Evolutionary conservation across 495 filamentous ascomycete genomes (phyloP).

Genomic region (Penicillium simplicissimum): DNA sequence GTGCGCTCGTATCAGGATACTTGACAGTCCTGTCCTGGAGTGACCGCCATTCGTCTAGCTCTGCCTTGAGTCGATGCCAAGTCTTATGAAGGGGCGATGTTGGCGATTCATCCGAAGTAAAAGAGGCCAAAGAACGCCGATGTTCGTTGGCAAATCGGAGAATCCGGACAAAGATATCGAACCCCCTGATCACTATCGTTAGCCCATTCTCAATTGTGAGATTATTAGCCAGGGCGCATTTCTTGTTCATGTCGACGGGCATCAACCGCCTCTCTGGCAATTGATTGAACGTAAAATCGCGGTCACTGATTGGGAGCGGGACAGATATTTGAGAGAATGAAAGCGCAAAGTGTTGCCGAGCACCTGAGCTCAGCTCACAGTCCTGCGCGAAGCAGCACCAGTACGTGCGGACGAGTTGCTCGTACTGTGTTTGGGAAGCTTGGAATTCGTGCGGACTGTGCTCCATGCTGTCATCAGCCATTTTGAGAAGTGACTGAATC

Average conservation of each 20-base stretch:
- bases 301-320: constrained; percentile 44
- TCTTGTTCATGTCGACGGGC: constrained; percentile 38
- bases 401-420: constrained; percentile 48
- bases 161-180: constrained; percentile 48
- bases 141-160: constrained; percentile 48
- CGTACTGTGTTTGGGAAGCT: constrained; percentile 43
- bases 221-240: constrained; percentile 18
- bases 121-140: constrained; percentile 33
- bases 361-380: constrained; percentile 47
- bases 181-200: constrained; percentile 44
- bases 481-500: constrained; percentile 48
- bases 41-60: constrained; percentile 46
- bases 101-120: constrained; percentile 14
- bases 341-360: constrained; percentile 46
- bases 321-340: constrained; percentile 48
- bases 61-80: constrained; percentile 38
- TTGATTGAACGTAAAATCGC: constrained; percentile 43
- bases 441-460: constrained; percentile 42
- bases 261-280: constrained; percentile 32
- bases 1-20: constrained; percentile 41
- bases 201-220: constrained; percentile 43
- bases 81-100: constrained; percentile 25
- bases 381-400: constrained; percentile 50
- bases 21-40: constrained; percentile 43
- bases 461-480: constrained; percentile 47